These are phyloP conservation scores for Leccinum pachyderme DNA, from an alignment of 1,284 basidiomycete species.

Conservation along the genomic window DNA sequence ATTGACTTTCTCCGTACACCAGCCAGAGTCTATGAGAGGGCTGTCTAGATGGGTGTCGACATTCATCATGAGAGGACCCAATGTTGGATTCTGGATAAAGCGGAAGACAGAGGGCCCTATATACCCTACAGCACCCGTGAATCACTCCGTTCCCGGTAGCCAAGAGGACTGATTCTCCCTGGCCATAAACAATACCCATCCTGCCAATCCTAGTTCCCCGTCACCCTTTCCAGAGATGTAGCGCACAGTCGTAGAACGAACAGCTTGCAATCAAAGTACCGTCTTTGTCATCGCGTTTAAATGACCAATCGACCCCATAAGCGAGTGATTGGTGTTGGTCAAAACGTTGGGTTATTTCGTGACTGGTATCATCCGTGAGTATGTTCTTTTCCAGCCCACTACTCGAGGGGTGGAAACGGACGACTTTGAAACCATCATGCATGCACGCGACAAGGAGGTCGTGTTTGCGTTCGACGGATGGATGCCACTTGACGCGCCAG, in stretches of 20 bases:
- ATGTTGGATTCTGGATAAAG: slow-evolving; percentile 48
- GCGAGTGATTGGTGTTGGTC: slow-evolving; percentile 83
- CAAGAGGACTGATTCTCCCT: slow-evolving; percentile 9
- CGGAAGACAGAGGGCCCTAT: slow-evolving; percentile 32
- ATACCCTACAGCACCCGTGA: slow-evolving; percentile 22
- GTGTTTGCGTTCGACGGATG: slow-evolving; percentile 51
- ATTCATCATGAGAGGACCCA: slow-evolving; percentile 62
- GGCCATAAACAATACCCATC: background rate
- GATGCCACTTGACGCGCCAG: slow-evolving; percentile 98
- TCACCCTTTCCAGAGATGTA: slow-evolving; percentile 80
- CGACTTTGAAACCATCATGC: slow-evolving; percentile 94
- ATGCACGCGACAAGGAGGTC: slow-evolving; percentile 92
- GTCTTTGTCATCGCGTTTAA: slow-evolving; percentile 25
- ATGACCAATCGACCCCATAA: slow-evolving; percentile 96
- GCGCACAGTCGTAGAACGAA: slow-evolving; percentile 92
- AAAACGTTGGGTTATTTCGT: slow-evolving; percentile 58
- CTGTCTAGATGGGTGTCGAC: slow-evolving; percentile 66
- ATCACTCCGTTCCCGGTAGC: background rate
- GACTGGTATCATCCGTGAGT: slow-evolving; percentile 20
- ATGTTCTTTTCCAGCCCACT: slow-evolving; percentile 2
- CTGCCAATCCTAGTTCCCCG: background rate
- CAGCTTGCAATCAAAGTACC: slow-evolving; percentile 79
- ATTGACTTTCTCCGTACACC: slow-evolving; percentile 59
- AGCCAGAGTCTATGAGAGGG: slow-evolving; percentile 63
- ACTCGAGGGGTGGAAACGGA: slow-evolving; percentile 37